Base-by-base conservation (phyloP, 1,284 basidiomycete species). In the Somion occarium region DNA sequence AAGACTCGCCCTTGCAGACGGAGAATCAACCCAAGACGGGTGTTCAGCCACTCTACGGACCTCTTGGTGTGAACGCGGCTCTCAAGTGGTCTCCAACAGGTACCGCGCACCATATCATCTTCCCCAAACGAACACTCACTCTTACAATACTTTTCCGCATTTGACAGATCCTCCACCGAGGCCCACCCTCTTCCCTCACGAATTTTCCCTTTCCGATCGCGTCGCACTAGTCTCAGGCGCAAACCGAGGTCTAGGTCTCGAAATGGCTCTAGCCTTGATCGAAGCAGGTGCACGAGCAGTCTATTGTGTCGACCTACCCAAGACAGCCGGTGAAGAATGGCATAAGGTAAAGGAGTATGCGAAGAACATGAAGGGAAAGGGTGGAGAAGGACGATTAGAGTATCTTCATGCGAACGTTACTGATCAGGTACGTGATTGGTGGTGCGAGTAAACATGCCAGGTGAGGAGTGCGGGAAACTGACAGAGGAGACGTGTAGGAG, bases 191-290 rank as follows among this genome's bases (percentile, higher is more conserved):
- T 90, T 58, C 83, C 78, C 61, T 73, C 55, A 84, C 53, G 88
- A 90, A 61, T 92, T 93, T 70, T 77, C 81, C 9, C 76, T 93
- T 38, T 71, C 71, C n/a, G 84, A 83, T 59, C 82, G 87, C 22
- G 87, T 90, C 13, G 85, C 80, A 30, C 73, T 93, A 53, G 81
- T 92, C 41, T 88, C 89, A 0, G 89, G 89, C 11, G 91, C 76
- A 2, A 89, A 88, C 59, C 77, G 91, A 45, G 91, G 91, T 1
- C 76, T 93, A 9, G 91, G 91, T 2, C 77, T 93, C 38, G 88
- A 91, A 68, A 86, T 90, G 79, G 88, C 88, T 25, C 73, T 91
- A 51, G 80, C 85, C 3, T 70, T 91, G 37, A 78, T 82, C 38
- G 91, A 94, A 69, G 82, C 83, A 2, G 91, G 89, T 46, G 88